Evolutionary conservation across 2,329 filamentous ascomycete genomes (phyloP).

Genomic region (Exophiala sp.): DNA sequence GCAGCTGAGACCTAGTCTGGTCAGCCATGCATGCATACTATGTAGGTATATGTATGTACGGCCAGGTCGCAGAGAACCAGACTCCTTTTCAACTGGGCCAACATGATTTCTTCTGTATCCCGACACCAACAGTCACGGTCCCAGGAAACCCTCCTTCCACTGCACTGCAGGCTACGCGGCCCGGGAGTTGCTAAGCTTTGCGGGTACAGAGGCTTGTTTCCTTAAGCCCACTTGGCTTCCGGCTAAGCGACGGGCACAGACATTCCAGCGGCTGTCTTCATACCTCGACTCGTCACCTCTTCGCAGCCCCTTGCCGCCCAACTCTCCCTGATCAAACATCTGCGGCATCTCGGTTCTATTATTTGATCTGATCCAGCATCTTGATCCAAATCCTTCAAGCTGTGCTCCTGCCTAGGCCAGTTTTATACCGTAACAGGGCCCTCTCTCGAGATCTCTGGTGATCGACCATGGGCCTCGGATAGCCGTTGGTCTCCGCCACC

Average conservation of each 20-base stretch:
- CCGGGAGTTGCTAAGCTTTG: background rate
- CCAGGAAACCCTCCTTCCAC: no score
- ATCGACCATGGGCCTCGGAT: constrained; percentile 68
- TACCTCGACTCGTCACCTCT: background rate
- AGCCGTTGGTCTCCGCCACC: constrained; percentile 60
- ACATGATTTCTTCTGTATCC: no score
- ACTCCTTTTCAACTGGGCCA: no score
- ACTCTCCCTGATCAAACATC: background rate
- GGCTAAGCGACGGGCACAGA: background rate
- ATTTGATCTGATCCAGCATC: no score
- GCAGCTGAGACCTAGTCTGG: no score
- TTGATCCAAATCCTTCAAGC: no score
- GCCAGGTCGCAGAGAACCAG: no score
- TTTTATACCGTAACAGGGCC: constrained; percentile 65
- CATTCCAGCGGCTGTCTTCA: background rate
- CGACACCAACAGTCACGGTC: no score
- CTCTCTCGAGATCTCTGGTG: constrained; percentile 64
- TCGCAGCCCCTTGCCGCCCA: background rate
- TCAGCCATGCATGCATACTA: no score
- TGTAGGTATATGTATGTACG: no score
- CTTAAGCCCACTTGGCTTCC: background rate
- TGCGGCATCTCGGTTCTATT: background rate
- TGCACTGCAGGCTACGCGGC: no score
- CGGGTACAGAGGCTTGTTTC: background rate
- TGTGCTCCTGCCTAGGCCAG: constrained; percentile 47